Conservation (phyloP, 2,329 filamentous ascomycete genomes). For the Grosmannia huntii region DNA sequence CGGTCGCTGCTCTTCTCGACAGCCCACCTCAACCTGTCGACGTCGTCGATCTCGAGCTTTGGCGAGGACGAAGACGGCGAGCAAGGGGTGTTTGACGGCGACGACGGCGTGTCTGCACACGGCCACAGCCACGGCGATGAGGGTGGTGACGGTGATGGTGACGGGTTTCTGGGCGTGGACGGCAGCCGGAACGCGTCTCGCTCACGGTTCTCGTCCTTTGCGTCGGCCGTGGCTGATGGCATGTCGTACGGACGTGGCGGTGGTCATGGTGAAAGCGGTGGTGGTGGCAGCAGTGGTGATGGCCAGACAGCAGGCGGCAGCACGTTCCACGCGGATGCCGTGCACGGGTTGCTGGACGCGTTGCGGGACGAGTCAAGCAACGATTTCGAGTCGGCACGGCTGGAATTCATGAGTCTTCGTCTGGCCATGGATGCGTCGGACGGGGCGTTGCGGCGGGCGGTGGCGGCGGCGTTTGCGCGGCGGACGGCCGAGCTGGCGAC, state of each 20-base stretch:
- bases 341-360: constrained; percentile 74
- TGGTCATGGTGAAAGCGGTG: not conserved
- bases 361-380: constrained; percentile 58
- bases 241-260: not conserved
- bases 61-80: constrained; percentile 29
- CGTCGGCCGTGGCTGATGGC: constrained; percentile 43
- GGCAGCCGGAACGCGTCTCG: constrained; percentile 42
- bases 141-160: not conserved
- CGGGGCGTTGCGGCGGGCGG: constrained; percentile 72
- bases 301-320: constrained; percentile 20
- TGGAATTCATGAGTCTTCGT: constrained; percentile 88
- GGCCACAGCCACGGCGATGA: not conserved
- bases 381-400: constrained; percentile 69
- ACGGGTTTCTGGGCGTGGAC: constrained; percentile 23
- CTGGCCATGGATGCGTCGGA: constrained; percentile 86
- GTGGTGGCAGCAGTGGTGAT: not conserved
- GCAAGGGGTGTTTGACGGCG: constrained; percentile 4
- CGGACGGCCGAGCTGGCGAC: constrained; percentile 57
- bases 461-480: constrained; percentile 75
- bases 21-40: constrained; percentile 38
- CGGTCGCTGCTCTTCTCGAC: constrained; percentile 43
- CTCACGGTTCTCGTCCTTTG: constrained; percentile 57
- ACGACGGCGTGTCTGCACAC: constrained; percentile 12
- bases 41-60: constrained; percentile 43
- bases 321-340: constrained; percentile 77